Percentiles rank a stretch among this genome's conserved stretches.
These are phyloP conservation scores for Chaetomium sp. DNA, from an alignment of 2,329 filamentous ascomycete genomes.

Conservation along the genomic window DNA sequence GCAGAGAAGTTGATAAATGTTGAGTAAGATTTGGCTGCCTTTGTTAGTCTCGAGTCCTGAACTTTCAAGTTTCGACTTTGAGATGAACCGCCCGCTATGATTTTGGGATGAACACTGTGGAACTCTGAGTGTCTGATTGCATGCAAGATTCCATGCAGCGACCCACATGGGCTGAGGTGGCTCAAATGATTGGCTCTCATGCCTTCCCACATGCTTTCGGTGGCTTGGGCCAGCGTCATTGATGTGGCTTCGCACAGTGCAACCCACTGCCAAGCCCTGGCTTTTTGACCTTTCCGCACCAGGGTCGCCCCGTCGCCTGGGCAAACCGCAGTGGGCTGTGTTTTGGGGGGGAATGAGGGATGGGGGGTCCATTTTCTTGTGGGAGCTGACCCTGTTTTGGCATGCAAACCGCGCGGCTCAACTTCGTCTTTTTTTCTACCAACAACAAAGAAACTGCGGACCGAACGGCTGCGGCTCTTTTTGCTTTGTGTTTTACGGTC, in stretches of 20 bases:
- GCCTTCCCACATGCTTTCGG: background rate
- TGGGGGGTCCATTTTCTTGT: constrained; percentile 11
- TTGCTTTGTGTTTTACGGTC: background rate
- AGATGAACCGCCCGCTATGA: background rate
- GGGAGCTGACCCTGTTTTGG: constrained; percentile 9
- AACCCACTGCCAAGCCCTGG: constrained; percentile 7
- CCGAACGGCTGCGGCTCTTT: background rate
- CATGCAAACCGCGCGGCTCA: constrained; percentile 2
- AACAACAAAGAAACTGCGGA: background rate
- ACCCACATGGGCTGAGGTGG: background rate
- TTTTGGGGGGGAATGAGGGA: background rate
- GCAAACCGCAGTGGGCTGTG: constrained; percentile 17
- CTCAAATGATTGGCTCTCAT: background rate
- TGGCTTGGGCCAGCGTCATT: constrained; percentile 15
- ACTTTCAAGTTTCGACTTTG: background rate
- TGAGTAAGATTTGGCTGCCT: no score
- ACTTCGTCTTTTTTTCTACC: background rate
- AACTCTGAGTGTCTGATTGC: background rate
- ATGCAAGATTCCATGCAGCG: background rate
- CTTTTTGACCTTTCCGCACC: no score
- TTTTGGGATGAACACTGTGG: background rate
- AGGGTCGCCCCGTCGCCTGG: constrained; percentile 9
- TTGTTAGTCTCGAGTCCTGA: background rate
- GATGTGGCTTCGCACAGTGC: constrained; percentile 14
- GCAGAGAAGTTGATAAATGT: no score